Evolutionary conservation across 495 filamentous ascomycete species (phyloP).

Genomic region (Parmelia sp.): DNA sequence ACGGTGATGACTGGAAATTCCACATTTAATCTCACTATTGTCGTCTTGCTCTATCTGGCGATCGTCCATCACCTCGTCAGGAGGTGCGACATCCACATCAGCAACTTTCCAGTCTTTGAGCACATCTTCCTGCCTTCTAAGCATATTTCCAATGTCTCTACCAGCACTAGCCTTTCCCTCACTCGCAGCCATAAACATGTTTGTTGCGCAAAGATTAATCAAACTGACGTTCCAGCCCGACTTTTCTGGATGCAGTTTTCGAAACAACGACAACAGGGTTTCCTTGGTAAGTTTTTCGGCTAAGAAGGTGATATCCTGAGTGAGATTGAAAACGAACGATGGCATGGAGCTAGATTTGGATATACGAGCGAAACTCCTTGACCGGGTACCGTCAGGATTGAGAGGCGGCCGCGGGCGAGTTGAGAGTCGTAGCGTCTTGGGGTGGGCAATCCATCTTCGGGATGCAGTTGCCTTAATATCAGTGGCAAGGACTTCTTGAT

Average conservation of each 20-base stretch:
- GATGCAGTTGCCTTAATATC: constrained; percentile 3
- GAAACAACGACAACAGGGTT: constrained; percentile 60
- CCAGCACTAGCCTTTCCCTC: constrained; percentile 44
- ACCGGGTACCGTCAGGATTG: constrained; percentile 45
- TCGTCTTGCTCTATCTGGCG: constrained; percentile 16
- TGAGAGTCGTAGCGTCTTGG: constrained; percentile 68
- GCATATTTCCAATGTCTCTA: constrained; percentile 62
- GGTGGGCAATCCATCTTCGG: constrained; percentile 58
- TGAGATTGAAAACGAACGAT: constrained; percentile 58
- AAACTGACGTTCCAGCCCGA: constrained; percentile 71
- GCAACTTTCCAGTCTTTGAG: constrained; percentile 57
- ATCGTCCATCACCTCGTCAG: constrained; percentile 13
- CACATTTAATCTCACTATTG: background rate
- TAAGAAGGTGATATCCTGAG: constrained; percentile 48
- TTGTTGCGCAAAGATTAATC: constrained; percentile 80
- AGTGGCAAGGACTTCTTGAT: constrained; percentile 13
- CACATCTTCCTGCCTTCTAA: constrained; percentile 58
- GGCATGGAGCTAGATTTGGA: constrained; percentile 66
- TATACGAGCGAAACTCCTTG: constrained; percentile 52
- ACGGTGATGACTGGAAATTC: background rate
- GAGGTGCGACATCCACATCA: constrained; percentile 36
- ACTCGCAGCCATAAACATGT: constrained; percentile 63
- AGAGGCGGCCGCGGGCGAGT: constrained; percentile 59
- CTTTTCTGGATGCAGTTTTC: constrained; percentile 61
- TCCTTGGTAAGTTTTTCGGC: constrained; percentile 66